phyloP scores from a whole-genome alignment of 2,329 filamentous ascomycete species.

The Colletotrichum melonis region DNA sequence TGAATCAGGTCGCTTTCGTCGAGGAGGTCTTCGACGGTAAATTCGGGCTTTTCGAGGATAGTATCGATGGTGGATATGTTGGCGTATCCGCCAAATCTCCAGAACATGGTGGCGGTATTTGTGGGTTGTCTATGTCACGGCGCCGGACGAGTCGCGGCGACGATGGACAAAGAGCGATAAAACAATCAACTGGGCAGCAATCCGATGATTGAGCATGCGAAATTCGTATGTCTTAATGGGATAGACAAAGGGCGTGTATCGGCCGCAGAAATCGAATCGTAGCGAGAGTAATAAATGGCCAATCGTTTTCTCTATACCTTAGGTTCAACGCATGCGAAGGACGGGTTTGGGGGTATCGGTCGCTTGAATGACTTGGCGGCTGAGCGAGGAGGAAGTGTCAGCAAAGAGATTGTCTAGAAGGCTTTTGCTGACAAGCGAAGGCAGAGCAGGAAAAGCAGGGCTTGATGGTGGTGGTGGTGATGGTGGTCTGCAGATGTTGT shows the following conservation, averaged over 20 bases:
- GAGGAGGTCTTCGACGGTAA: constrained; percentile 93
- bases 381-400: constrained; percentile 3
- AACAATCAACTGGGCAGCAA: background rate
- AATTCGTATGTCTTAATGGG: constrained; percentile 9
- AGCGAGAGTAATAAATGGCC: constrained; percentile 2
- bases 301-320: constrained; percentile 11
- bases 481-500: constrained; percentile 16
- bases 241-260: background rate
- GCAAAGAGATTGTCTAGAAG: background rate
- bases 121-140: constrained; percentile 41
- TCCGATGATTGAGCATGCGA: constrained; percentile 20
- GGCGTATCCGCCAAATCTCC: constrained; percentile 99
- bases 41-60: constrained; percentile 95
- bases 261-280: background rate
- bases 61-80: constrained; percentile 97
- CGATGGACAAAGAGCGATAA: constrained; percentile 26
- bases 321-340: constrained; percentile 28
- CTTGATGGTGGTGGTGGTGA: background rate
- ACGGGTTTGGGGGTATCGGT: constrained; percentile 25
- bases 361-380: constrained; percentile 9
- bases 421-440: background rate
- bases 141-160: constrained; percentile 35
- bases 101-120: constrained; percentile 84
- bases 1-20: constrained; percentile 97
- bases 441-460: background rate